phyloP scores from a whole-genome alignment of 2,329 filamentous ascomycete species.

The Aureobasidium leucospermi region DNA sequence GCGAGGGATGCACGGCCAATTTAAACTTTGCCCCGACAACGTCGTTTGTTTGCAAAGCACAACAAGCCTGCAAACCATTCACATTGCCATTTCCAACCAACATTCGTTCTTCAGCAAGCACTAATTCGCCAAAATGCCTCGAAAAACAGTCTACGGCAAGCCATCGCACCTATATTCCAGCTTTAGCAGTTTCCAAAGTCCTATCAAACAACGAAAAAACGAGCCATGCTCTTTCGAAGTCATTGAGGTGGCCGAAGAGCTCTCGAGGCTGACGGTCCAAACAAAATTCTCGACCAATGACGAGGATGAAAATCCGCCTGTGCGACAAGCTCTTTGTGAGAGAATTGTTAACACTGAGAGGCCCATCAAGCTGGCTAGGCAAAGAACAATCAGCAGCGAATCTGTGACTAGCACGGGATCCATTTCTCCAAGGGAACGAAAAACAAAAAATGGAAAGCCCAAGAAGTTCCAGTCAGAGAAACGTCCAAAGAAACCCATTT shows the following conservation, averaged over 20 bases:
- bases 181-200: slow-evolving; percentile 21
- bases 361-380: neutral
- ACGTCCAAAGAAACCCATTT: neutral
- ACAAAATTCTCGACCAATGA: neutral
- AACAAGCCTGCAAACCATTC: neutral
- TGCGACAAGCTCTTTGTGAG: neutral
- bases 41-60: slow-evolving; percentile 11
- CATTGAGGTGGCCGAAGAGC: slow-evolving; percentile 23
- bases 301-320: neutral
- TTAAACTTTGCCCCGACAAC: slow-evolving; percentile 11
- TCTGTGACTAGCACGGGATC: slow-evolving; percentile 2
- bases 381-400: neutral
- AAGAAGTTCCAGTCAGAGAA: neutral
- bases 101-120: neutral
- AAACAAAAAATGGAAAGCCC: slow-evolving; percentile 3
- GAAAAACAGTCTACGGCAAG: slow-evolving; percentile 34
- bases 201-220: slow-evolving; percentile 15
- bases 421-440: neutral
- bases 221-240: slow-evolving; percentile 16
- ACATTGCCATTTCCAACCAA: neutral
- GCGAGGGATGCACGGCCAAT: neutral
- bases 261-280: slow-evolving; percentile 19
- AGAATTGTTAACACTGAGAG: slow-evolving; percentile 3
- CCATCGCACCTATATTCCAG: slow-evolving; percentile 25
- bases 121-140: slow-evolving; percentile 23